Evolutionary conservation across 2,329 filamentous ascomycete species (phyloP).

Genomic region (Seiridium unicorne): DNA sequence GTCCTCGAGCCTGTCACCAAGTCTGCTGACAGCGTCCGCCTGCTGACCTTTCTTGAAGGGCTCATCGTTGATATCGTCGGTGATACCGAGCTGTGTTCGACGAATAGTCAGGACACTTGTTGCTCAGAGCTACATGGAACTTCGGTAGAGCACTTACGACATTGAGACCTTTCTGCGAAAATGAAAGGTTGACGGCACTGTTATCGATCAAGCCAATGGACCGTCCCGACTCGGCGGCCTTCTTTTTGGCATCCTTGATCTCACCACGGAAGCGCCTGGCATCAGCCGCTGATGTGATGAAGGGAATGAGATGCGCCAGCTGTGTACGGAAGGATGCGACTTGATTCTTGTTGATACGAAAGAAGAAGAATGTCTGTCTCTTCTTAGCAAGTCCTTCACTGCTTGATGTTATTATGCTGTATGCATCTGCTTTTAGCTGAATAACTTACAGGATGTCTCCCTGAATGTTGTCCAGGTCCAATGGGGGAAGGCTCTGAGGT

Average conservation of each 20-base stretch:
- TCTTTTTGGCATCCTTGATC: background rate
- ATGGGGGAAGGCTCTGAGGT: background rate
- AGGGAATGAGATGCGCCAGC: background rate
- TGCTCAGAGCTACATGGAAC: background rate
- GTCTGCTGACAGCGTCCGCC: conserved; percentile 20
- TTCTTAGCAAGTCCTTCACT: conserved; percentile 3
- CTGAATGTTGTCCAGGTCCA: background rate
- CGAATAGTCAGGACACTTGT: background rate
- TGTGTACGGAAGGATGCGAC: background rate
- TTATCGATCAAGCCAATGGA: background rate
- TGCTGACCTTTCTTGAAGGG: conserved; percentile 34
- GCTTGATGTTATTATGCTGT: background rate
- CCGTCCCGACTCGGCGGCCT: background rate
- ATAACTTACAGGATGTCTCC: background rate
- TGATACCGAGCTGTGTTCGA: conserved; percentile 20
- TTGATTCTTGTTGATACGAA: background rate
- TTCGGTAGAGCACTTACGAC: conserved; percentile 11
- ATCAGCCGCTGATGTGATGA: background rate
- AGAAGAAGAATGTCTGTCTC: conserved; percentile 1
- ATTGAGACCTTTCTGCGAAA: conserved; percentile 21
- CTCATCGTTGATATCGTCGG: conserved; percentile 26
- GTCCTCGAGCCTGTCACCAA: conserved; percentile 24
- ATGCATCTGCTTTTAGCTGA: no score
- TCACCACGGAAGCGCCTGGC: background rate
- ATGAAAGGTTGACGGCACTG: conserved; percentile 21